Evolutionary conservation across 2,329 filamentous ascomycete genomes (phyloP).

Genomic region (Exophiala xenobiotica): DNA sequence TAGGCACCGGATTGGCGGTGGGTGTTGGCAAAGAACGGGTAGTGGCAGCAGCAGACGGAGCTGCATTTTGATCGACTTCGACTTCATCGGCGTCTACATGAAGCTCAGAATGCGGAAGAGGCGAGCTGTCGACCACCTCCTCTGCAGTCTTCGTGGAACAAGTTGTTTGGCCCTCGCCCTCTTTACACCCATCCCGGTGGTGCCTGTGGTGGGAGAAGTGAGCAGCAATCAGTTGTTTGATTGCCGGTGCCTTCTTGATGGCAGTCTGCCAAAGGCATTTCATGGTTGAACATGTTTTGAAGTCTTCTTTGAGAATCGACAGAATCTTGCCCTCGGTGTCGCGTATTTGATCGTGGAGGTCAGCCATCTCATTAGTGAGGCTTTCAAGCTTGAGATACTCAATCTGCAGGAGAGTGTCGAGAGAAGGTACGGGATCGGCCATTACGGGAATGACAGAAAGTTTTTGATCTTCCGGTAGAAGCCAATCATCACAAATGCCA

Average conservation of each 20-base stretch:
- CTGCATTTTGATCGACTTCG: neutral
- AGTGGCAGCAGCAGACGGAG: neutral
- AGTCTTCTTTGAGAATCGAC: slow-evolving; percentile 34
- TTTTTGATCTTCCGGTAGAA: slow-evolving; percentile 16
- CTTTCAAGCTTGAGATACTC: slow-evolving; percentile 32
- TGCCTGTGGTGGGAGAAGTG: slow-evolving; percentile 31
- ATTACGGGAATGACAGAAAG: slow-evolving; percentile 13
- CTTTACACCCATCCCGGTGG: slow-evolving; percentile 13
- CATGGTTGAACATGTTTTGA: slow-evolving; percentile 30
- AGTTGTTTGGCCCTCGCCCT: slow-evolving; percentile 15
- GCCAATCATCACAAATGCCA: slow-evolving; percentile 29
- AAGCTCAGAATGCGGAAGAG: neutral
- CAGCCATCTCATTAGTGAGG: slow-evolving; percentile 31
- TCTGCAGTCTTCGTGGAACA: slow-evolving; percentile 3
- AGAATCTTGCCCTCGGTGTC: slow-evolving; percentile 33
- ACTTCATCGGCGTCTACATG: neutral
- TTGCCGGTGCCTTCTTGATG: slow-evolving; percentile 33
- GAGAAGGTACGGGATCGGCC: neutral
- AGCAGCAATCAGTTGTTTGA: slow-evolving; percentile 33
- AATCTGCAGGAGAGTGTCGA: slow-evolving; percentile 26
- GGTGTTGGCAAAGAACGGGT: neutral
- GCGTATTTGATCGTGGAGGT: slow-evolving; percentile 31
- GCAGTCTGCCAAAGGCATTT: slow-evolving; percentile 35
- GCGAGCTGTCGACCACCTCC: neutral
- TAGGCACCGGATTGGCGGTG: neutral